Conservation (phyloP, 345 rosid species). For the Citrus sp. region DNA sequence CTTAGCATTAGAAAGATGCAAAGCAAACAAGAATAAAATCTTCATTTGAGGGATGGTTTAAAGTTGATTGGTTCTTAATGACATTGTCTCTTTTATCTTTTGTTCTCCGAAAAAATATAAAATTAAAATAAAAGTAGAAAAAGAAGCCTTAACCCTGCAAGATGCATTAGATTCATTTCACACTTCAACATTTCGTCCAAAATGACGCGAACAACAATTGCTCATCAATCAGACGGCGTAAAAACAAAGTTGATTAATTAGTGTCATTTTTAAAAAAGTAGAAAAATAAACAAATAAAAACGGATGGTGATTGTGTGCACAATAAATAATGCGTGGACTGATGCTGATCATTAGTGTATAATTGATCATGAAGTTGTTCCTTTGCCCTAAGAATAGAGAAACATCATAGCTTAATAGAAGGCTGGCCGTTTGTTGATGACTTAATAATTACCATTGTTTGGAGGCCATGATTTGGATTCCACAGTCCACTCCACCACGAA, state of each 20-base stretch:
- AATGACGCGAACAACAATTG: not conserved
- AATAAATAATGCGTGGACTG: no score
- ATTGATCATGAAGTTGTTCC: not conserved
- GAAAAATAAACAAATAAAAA: no score
- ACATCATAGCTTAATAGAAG: not conserved
- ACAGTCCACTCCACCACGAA: constrained; percentile 32
- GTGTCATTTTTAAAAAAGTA: no score
- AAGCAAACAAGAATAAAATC: constrained; percentile 30
- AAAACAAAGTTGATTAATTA: not conserved
- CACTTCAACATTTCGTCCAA: not conserved
- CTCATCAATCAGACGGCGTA: not conserved
- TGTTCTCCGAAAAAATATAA: not conserved
- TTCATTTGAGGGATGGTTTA: not conserved
- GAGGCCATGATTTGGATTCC: constrained; percentile 42
- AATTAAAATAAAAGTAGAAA: not conserved
- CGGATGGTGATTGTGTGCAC: not conserved
- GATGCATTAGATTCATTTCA: constrained; percentile 11
- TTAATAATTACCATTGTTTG: constrained; percentile 16
- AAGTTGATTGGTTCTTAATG: constrained; percentile 9
- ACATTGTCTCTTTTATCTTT: not conserved
- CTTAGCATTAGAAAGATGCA: constrained; percentile 28
- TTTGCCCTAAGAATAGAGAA: constrained; percentile 3
- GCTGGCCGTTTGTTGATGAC: not conserved
- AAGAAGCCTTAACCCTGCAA: not conserved
- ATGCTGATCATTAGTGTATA: no score